A percentile compares a stretch with the other conserved stretches of the same genome.
Evolutionary conservation across 1,284 basidiomycete genomes (phyloP).

Genomic region (Ceratobasidium sp.): DNA sequence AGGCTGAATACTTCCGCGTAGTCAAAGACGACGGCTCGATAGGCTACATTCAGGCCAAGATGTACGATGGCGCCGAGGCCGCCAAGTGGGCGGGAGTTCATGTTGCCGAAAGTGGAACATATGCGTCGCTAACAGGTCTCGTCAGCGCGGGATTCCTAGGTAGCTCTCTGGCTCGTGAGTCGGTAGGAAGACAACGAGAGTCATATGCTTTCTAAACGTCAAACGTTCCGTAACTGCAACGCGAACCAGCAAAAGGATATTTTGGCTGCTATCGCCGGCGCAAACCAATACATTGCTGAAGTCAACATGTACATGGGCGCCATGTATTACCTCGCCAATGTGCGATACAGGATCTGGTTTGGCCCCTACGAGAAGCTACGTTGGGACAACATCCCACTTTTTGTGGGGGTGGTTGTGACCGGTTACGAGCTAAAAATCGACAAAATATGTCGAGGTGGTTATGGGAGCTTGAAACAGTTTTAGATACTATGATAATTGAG

Average conservation of each 20-base stretch:
- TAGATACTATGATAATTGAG: too few species aligned
- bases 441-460: too few species aligned
- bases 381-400: background rate
- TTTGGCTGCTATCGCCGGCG: background rate
- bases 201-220: slow-evolving; percentile 27
- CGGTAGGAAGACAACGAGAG: slow-evolving; percentile 31
- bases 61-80: slow-evolving; percentile 34
- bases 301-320: slow-evolving; percentile 43
- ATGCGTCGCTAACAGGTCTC: slow-evolving; percentile 23
- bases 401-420: too few species aligned
- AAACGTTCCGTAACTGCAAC: slow-evolving; percentile 36
- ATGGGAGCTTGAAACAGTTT: too few species aligned
- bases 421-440: too few species aligned
- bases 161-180: slow-evolving; percentile 3
- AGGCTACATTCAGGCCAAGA: slow-evolving; percentile 35
- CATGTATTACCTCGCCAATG: slow-evolving; percentile 13
- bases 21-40: slow-evolving; percentile 31
- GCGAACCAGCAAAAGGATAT: slow-evolving; percentile 26
- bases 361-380: slow-evolving; percentile 26
- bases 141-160: slow-evolving; percentile 24
- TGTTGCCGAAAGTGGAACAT: slow-evolving; percentile 26
- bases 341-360: slow-evolving; percentile 46
- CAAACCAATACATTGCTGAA: slow-evolving; percentile 44
- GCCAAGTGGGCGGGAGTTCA: slow-evolving; percentile 33
- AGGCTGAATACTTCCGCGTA: slow-evolving; percentile 39